phyloP scores from a whole-genome alignment of 148 eudicot genomes.

The Persicaria maculosa region DNA sequence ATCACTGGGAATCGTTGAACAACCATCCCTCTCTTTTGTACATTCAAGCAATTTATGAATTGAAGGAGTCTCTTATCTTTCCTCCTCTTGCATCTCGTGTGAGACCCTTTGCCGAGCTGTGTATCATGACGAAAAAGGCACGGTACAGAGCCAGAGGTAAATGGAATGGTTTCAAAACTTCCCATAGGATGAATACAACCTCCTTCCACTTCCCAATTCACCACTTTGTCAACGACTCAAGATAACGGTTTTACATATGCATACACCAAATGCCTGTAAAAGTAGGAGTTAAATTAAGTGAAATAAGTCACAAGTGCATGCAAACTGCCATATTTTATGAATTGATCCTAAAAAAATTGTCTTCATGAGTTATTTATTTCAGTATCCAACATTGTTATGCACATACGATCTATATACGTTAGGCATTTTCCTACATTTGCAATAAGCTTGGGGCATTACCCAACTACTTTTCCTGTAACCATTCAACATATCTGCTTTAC shows the following conservation, averaged over 20 bases:
- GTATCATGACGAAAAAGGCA: slow-evolving; percentile 13
- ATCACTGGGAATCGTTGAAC: slow-evolving; percentile 13
- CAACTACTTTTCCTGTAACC: neutral
- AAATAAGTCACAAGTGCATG: neutral
- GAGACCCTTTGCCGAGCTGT: slow-evolving; percentile 16
- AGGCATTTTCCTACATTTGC: neutral
- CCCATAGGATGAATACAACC: slow-evolving; percentile 17
- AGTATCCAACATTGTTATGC: neutral
- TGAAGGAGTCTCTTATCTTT: slow-evolving; percentile 14
- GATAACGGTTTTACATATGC: neutral
- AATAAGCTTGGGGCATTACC: neutral
- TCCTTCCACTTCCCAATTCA: neutral
- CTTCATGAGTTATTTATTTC: neutral
- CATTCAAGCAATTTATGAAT: slow-evolving; percentile 12
- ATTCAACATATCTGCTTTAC: too few relatives aligned
- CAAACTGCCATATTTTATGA: neutral
- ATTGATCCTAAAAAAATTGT: neutral
- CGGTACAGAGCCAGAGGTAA: slow-evolving; percentile 23
- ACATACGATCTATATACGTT: neutral
- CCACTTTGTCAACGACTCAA: neutral
- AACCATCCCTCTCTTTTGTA: slow-evolving; percentile 7
- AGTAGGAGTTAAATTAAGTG: neutral
- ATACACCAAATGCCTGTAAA: neutral
- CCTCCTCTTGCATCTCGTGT: slow-evolving; percentile 16
- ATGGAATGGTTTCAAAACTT: slow-evolving; percentile 28